Percentiles rank a stretch among this genome's conserved stretches.
These are phyloP conservation scores for Saccharomycopsis sp. DNA, from an alignment of 805 yeast genomes.

Conservation along the genomic window DNA sequence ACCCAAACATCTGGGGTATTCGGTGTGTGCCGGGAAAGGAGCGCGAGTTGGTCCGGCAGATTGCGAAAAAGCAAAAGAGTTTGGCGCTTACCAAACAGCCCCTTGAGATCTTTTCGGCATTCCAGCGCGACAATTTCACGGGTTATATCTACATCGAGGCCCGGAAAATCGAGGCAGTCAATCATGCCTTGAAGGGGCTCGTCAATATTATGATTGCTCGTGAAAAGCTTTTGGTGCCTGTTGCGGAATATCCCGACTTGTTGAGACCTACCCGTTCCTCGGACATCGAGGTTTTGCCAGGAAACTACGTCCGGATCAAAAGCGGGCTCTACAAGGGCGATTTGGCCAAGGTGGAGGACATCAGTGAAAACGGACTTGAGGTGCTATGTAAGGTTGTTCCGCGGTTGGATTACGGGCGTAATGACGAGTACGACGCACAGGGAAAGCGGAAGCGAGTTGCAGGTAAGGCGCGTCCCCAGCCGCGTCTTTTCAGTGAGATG, in stretches of 20 bases:
- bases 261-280: constrained; percentile 83
- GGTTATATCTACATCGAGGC: constrained; percentile 96
- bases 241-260: constrained; percentile 89
- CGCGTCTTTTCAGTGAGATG: constrained; percentile 77
- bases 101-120: constrained; percentile 80
- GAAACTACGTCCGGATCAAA: constrained; percentile 83
- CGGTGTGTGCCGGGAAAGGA: constrained; percentile 91
- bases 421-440: constrained; percentile 46
- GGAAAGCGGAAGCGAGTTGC: constrained; percentile 39
- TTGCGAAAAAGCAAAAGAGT: constrained; percentile 77
- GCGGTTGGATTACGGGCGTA: constrained; percentile 82
- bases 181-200: constrained; percentile 80
- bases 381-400: constrained; percentile 93
- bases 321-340: constrained; percentile 92
- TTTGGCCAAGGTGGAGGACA: constrained; percentile 84
- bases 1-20: constrained; percentile 93
- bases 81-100: constrained; percentile 68
- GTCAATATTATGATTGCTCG: constrained; percentile 65
- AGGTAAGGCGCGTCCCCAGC: constrained; percentile 45
- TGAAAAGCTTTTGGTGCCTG: constrained; percentile 83
- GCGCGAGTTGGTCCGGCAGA: constrained; percentile 78
- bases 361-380: constrained; percentile 91
- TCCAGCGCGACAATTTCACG: constrained; percentile 87
- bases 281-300: constrained; percentile 84
- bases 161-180: constrained; percentile 85